These are phyloP conservation scores for Agrocybe pediades DNA, from an alignment of 768 basidiomycete species.

Conservation along the genomic window DNA sequence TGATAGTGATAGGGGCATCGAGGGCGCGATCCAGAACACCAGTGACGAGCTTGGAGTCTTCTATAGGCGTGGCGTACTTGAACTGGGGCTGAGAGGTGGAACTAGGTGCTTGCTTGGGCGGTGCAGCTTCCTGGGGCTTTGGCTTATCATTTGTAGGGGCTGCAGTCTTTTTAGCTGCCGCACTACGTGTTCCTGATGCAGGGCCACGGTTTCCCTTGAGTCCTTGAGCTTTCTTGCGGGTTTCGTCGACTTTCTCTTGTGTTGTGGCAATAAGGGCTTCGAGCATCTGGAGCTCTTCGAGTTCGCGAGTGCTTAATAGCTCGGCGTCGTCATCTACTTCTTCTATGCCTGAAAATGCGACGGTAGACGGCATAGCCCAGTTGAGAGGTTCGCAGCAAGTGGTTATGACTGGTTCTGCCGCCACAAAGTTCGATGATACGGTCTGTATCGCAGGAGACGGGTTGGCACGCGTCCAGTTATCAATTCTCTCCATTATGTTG, in stretches of 20 bases:
- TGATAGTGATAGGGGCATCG: slow-evolving; percentile 13
- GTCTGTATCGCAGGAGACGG: background rate
- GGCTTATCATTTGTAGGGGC: background rate
- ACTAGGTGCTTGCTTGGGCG: background rate
- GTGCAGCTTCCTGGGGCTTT: background rate
- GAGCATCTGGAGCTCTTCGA: background rate
- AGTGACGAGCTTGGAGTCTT: slow-evolving; percentile 8
- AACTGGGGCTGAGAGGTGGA: slow-evolving; percentile 5
- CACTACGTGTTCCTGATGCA: slow-evolving; percentile 1
- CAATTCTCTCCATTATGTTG: slow-evolving; percentile 12
- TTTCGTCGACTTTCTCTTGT: slow-evolving; percentile 9
- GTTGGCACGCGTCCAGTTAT: slow-evolving; percentile 11
- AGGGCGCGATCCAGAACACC: slow-evolving; percentile 8
- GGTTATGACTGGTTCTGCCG: background rate
- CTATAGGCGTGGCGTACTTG: slow-evolving; percentile 12
- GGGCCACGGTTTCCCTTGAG: background rate
- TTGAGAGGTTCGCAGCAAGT: no score
- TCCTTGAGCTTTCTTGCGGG: background rate
- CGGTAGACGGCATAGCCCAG: background rate
- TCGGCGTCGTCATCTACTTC: background rate
- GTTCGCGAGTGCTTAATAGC: background rate
- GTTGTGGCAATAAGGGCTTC: slow-evolving; percentile 1
- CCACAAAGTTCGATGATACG: slow-evolving; percentile 2
- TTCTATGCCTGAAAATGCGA: background rate
- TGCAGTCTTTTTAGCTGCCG: background rate